Conservation (phyloP, 2,329 filamentous ascomycete species). For the Sporothrix brasiliensis region DNA sequence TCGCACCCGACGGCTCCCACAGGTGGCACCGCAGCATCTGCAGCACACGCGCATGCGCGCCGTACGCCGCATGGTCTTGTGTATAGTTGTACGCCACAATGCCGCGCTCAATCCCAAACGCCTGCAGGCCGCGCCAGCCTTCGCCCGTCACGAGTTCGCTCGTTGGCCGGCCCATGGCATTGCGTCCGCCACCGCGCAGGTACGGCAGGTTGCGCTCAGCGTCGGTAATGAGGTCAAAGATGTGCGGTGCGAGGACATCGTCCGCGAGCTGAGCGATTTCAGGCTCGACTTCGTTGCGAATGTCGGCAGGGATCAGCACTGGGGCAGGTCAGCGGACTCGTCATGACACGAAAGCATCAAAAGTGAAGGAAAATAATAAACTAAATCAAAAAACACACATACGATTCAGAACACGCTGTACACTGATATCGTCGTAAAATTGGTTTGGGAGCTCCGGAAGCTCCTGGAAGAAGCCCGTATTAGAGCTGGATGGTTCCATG, state of each 20-base stretch:
- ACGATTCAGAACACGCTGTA: slow-evolving; percentile 58
- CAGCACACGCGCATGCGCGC: slow-evolving; percentile 57
- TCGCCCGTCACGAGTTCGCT: slow-evolving; percentile 65
- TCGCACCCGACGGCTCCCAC: slow-evolving; percentile 62
- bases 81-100: slow-evolving; percentile 65
- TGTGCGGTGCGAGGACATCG: slow-evolving; percentile 55
- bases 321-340: background rate
- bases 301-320: slow-evolving; percentile 54
- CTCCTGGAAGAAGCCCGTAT: slow-evolving; percentile 60
- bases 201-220: slow-evolving; percentile 67
- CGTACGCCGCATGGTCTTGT: slow-evolving; percentile 50
- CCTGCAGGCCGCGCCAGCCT: slow-evolving; percentile 67
- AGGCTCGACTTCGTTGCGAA: slow-evolving; percentile 47
- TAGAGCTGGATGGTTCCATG: slow-evolving; percentile 52
- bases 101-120: slow-evolving; percentile 61
- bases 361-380: background rate
- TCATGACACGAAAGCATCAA: background rate
- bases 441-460: slow-evolving; percentile 58
- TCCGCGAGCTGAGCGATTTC: slow-evolving; percentile 55
- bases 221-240: slow-evolving; percentile 63
- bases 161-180: slow-evolving; percentile 63
- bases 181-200: slow-evolving; percentile 58
- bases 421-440: slow-evolving; percentile 57
- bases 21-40: slow-evolving; percentile 63
- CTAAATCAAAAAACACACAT: slow-evolving; percentile 34